Evolutionary conservation across 768 basidiomycete genomes (phyloP).

Genomic region (Mycena vulgaris): DNA sequence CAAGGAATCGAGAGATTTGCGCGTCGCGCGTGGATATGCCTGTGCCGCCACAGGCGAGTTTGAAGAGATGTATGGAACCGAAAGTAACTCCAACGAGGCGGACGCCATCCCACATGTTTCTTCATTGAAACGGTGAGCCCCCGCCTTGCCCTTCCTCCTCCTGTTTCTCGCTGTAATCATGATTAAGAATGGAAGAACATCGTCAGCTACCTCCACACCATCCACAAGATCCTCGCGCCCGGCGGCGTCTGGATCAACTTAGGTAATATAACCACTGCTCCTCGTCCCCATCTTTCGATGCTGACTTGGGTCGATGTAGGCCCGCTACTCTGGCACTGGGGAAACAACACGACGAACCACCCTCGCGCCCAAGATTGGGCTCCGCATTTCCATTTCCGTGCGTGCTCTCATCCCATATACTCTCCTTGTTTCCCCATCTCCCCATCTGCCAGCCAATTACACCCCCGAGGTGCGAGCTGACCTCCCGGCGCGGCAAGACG

Average conservation of each 20-base stretch:
- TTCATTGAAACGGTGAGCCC: conserved; percentile 94
- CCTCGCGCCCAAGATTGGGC: conserved; percentile 84
- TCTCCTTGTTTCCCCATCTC: no score
- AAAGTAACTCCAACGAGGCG: conserved; percentile 70
- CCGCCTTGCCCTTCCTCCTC: neutral
- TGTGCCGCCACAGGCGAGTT: conserved; percentile 89
- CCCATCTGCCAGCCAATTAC: no score
- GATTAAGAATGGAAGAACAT: conserved; percentile 86
- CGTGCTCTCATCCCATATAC: conserved; percentile 42
- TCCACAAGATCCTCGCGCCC: conserved; percentile 85
- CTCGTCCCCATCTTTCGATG: neutral
- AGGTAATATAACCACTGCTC: conserved; percentile 62
- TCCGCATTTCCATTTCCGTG: conserved; percentile 84
- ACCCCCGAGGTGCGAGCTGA: no score
- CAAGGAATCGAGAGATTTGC: no score
- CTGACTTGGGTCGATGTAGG: conserved; percentile 60
- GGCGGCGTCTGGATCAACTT: conserved; percentile 96
- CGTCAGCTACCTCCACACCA: conserved; percentile 89
- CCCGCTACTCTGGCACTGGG: conserved; percentile 97
- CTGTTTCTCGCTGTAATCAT: neutral
- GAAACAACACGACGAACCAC: conserved; percentile 88
- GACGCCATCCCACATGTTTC: conserved; percentile 93
- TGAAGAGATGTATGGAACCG: conserved; percentile 88
- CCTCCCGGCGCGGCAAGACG: conserved; percentile 68
- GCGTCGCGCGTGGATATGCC: no score